Evolutionary conservation across 805 yeast species (phyloP), one percentile per base, ranked within the genome.

Genomic region (Lachancea lanzarotensis): DNA sequence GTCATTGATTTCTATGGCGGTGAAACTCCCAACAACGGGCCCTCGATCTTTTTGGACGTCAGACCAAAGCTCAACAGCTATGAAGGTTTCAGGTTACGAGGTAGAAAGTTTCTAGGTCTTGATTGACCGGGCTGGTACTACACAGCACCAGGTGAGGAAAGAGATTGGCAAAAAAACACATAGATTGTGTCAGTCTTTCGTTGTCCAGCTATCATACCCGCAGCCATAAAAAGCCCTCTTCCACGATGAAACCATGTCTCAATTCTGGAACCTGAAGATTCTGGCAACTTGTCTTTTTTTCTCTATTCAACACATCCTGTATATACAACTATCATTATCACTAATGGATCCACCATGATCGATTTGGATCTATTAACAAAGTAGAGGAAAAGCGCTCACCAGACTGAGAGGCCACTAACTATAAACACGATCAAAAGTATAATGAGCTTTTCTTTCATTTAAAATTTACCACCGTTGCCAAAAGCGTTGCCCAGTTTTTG

Each of bases 1-100:
- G 97, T 91, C 36, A 91, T 91, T 57, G 98, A 91, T 63, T 91
- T 89, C 61, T 91, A 91, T 65, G 62, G 78, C 11, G 55, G 56
- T 26, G 60, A 58, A n/a, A 49, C 47, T 18, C 52, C 31, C 3
- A 29, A 52, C 16, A 40, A 55, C 2, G 82, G 83, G 5, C 75
- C 73, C 43, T 68, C 70, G 45, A 85, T 93, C 47, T 84, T 74
- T 55, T 63, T 91, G 42, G 98, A 91, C 59, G 98, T 88, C 4
- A 76, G 98, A 56, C 98, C 98, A 3, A 93, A 91, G 60, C 65
- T 91, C 43, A 84, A 90, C 62, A 71, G 81, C 37, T 65, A 78
- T 62, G 96, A 89, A 65, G 98, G 98, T 1, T 59, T 81, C 35
- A 81, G 76, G 60, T 65, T 90, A 69, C 71, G 98, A 52, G 42